Evolutionary conservation across 306 rosid species (phyloP), one percentile per base, ranked within the genome.

Genomic region (Pyrus bretschneideri): DNA sequence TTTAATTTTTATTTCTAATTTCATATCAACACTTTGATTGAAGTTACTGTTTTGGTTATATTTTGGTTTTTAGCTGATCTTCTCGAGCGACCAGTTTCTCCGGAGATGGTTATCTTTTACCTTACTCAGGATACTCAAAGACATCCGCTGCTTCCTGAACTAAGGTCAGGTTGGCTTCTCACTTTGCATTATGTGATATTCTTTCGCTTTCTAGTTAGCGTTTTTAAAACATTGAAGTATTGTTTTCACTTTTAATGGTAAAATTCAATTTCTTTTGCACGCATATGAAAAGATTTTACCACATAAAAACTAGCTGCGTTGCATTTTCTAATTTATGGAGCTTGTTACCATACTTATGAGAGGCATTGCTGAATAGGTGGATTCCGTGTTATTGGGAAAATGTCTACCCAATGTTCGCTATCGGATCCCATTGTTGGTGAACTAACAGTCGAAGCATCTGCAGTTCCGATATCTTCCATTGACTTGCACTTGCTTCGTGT

Each of bases 41-140:
- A 29, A 17, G 29, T 22, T 35, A 59, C 69, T 51, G 35, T 31
- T 74, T 80, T 42, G 38, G 45, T 75, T 45, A 61, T 27, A 6
- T 75, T 59, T 79, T 81, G 61, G 64, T 57, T 69, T 76, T 79
- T 82, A 95, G 98, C 67, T 76, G 93, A 92, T 87, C 89, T 87
- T 82, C 81, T 79, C 15, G 89, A 90, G 86, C 78, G 82, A 42
- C 93, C 98, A 52, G 67, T 89, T 80, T 71, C 97, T 73, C 90
- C 93, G 3, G 97, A 92, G 85, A 90, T 82, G 91, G 91, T 92
- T 22, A 71, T 88, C 84, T 92, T 92, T 85, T 95, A 95, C 84
- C 85, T 95, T 63, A 95, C 98, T 14, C 98, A 95, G 71, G 98
- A 95, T 88, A 92, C 98, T 72, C 98, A 90, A 84, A 86, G 93